A percentile compares a stretch with the other conserved stretches of the same genome.
These are phyloP conservation scores for Aschersonia sp. DNA, from an alignment of 2,329 filamentous ascomycete genomes.

Conservation along the genomic window DNA sequence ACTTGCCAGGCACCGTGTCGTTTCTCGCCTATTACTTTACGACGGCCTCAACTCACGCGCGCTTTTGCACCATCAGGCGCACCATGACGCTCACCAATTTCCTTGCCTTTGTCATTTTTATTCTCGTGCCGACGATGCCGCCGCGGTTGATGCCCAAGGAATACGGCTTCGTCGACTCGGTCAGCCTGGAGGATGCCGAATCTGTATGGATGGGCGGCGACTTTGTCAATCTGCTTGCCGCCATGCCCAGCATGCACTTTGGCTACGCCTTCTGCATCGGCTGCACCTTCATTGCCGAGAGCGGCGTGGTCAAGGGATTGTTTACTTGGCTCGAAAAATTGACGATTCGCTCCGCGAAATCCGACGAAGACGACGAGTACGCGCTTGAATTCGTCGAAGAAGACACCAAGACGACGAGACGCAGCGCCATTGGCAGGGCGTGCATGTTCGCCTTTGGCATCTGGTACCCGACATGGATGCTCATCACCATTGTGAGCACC, in stretches of 20 bases:
- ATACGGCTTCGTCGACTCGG: constrained; percentile 40
- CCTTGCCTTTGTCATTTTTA: constrained; percentile 39
- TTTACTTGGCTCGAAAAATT: constrained; percentile 4
- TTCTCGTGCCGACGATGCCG: constrained; percentile 42
- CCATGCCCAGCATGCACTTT: constrained; percentile 43
- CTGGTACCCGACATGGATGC: constrained; percentile 35
- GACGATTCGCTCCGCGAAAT: not conserved
- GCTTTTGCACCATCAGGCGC: constrained; percentile 35
- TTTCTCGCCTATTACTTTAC: constrained; percentile 49
- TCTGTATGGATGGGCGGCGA: constrained; percentile 14
- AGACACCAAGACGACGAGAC: constrained; percentile 7
- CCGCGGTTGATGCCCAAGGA: constrained; percentile 40
- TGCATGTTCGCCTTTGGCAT: constrained; percentile 24
- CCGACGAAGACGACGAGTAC: constrained; percentile 8
- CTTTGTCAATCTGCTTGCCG: constrained; percentile 41
- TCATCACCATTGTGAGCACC: constrained; percentile 43
- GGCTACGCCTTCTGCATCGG: constrained; percentile 39
- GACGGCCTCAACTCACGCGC: constrained; percentile 45
- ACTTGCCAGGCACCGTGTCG: constrained; percentile 56
- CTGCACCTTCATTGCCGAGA: constrained; percentile 34
- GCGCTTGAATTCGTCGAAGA: constrained; percentile 3
- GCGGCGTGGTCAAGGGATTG: constrained; percentile 28
- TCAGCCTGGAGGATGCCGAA: constrained; percentile 25
- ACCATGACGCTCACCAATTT: constrained; percentile 44
- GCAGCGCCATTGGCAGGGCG: constrained; percentile 6